phyloP scores from a whole-genome alignment of 768 basidiomycete genomes.

The Sarcomyxa edulis region DNA sequence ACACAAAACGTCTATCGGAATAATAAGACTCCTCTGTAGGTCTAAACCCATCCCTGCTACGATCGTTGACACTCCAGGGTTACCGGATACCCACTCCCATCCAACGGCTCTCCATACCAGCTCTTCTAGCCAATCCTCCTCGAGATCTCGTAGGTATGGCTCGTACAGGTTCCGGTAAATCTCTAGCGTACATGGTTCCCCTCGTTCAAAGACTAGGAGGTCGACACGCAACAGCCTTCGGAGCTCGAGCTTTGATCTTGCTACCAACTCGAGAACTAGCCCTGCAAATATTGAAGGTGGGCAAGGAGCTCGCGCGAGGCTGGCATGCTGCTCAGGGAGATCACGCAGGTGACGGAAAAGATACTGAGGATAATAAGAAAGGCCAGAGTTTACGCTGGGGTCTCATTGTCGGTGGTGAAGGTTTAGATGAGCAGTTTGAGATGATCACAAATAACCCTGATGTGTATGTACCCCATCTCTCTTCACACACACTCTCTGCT shows the following conservation, averaged over 20 bases:
- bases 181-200: slow-evolving; percentile 92
- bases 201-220: slow-evolving; percentile 83
- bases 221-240: slow-evolving; percentile 72
- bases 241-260: slow-evolving; percentile 82
- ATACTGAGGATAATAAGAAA: slow-evolving; percentile 47
- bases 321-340: slow-evolving; percentile 57
- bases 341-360: slow-evolving; percentile 72
- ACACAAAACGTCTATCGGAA: too few species aligned
- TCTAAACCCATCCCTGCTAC: slow-evolving; percentile 76
- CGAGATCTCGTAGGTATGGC: slow-evolving; percentile 98
- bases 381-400: slow-evolving; percentile 80
- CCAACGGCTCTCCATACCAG: slow-evolving; percentile 85
- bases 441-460: slow-evolving; percentile 94
- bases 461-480: slow-evolving; percentile 54
- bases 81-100: slow-evolving; percentile 96
- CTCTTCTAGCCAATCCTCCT: slow-evolving; percentile 77
- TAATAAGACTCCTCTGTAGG: slow-evolving; percentile 36
- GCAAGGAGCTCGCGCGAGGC: slow-evolving; percentile 87
- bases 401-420: slow-evolving; percentile 92
- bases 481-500: too few species aligned
- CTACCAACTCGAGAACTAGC: slow-evolving; percentile 94
- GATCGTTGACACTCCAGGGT: slow-evolving; percentile 85
- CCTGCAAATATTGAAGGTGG: slow-evolving; percentile 88
- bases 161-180: slow-evolving; percentile 96
- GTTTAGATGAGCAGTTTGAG: slow-evolving; percentile 93